Percentiles rank a stretch among this genome's conserved stretches.
Conservation (phyloP, 441 rosid species). For the Pelargonium cotyledonis region DNA sequence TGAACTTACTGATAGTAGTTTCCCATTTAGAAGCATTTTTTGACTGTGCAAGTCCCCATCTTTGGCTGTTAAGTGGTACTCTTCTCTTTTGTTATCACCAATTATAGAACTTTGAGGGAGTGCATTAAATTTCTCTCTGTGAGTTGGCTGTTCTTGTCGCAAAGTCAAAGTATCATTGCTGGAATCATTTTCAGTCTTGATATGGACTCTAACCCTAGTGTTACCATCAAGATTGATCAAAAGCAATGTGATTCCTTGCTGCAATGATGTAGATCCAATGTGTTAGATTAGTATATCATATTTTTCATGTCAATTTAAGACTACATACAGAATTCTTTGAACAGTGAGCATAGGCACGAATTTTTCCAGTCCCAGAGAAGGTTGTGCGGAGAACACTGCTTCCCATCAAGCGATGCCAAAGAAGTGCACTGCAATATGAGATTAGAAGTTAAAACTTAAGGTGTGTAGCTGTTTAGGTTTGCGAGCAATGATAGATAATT, state of each 20-base stretch:
- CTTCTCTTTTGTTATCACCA: conserved; percentile 47
- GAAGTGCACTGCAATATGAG: conserved; percentile 59
- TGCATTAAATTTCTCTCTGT: conserved; percentile 16
- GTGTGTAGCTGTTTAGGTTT: no score
- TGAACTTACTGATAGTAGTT: conserved; percentile 45
- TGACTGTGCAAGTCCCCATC: conserved; percentile 79
- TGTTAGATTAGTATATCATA: conserved; percentile 14
- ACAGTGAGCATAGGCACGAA: conserved; percentile 73
- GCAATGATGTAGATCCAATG: conserved; percentile 25
- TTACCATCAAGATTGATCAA: conserved; percentile 67
- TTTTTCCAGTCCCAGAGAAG: conserved; percentile 58
- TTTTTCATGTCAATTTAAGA: neutral
- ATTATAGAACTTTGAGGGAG: conserved; percentile 22
- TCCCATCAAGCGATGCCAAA: conserved; percentile 86
- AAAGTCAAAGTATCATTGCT: conserved; percentile 31
- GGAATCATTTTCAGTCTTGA: conserved; percentile 32
- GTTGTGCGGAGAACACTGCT: conserved; percentile 52
- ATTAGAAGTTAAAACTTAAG: neutral
- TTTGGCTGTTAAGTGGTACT: conserved; percentile 79
- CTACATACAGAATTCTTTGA: conserved; percentile 64
- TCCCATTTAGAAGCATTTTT: conserved; percentile 70
- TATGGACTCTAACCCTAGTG: conserved; percentile 26
- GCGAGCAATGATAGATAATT: no score
- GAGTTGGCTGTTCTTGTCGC: conserved; percentile 27
- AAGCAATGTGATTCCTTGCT: conserved; percentile 68